Percentiles rank a stretch among this genome's conserved stretches.
phyloP scores from a whole-genome alignment of 305 asterid species.

The Fraxinus dipetala region DNA sequence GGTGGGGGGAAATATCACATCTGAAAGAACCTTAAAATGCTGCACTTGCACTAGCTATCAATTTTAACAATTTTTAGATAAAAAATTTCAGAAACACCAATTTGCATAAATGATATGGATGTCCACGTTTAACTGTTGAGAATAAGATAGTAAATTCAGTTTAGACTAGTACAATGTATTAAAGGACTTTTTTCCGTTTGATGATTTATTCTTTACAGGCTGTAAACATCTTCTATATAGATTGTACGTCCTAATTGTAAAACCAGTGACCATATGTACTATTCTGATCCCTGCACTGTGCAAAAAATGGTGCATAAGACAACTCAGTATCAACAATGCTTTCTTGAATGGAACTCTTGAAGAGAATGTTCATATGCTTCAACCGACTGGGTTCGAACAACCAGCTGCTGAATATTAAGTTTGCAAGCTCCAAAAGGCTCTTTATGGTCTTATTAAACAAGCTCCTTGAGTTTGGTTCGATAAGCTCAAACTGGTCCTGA shows the following conservation, averaged over 20 bases:
- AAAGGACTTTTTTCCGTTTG: background rate
- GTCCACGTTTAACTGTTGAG: background rate
- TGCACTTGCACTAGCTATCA: background rate
- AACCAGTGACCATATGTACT: background rate
- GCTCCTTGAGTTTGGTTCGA: background rate
- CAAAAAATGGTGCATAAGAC: background rate
- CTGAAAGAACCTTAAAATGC: background rate
- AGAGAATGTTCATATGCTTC: background rate
- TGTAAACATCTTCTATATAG: background rate
- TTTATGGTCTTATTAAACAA: background rate
- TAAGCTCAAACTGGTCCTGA: background rate
- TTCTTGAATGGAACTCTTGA: background rate
- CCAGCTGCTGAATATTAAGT: background rate
- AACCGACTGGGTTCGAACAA: background rate
- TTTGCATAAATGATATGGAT: background rate
- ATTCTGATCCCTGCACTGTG: background rate
- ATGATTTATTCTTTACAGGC: background rate
- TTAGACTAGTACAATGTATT: background rate
- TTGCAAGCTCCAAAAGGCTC: background rate
- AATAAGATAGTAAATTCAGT: background rate
- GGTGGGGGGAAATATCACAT: background rate
- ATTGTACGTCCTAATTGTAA: background rate
- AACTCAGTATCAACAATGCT: background rate
- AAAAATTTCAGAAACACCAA: background rate
- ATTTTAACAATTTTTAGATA: background rate